Evolutionary conservation across 768 basidiomycete genomes (phyloP), one percentile per base, ranked within the genome.

Genomic region (Neoboletus brunneissimus): DNA sequence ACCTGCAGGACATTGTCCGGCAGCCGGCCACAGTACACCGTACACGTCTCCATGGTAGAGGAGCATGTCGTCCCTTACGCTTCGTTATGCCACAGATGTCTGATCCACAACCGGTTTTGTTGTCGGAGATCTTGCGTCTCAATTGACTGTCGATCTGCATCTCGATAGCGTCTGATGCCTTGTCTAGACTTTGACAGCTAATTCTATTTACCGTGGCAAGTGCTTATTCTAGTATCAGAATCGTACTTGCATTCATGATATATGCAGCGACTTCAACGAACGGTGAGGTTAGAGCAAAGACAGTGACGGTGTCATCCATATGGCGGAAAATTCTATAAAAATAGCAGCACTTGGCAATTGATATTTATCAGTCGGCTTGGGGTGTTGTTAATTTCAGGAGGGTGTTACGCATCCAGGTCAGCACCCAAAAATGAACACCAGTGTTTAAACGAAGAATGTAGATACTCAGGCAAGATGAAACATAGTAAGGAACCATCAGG

Each of bases 141-240:
- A 7, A 62, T 83, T n/a, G 81, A 81, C 37, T 82, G 85, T 85
- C 51, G 64, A 82, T 75, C 23, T 15, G 8, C 22, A 23, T 51
- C 41, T 48, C 35, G 23, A 42, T 20, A 13, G 8, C 47, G 22
- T 48, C 18, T 9, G 31, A 45, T 22, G n/a, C 32, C 20, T 22
- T 9, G 6, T 35, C 23, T 48, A 57, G 20, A 60, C 40, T 27
- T 22, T 20, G 31, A 12, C 20, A 1, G 20, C 12, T 45, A 86
- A 85, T 80, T 15, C 53, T 86, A 7, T 67, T 81, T 5, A 83
- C 83, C 31, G 72, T 87, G 25, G 86, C 84, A 23, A n/a, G 82
- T 32, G 80, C 76, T 0, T 88, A 87, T 68, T 76, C 78, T n/a
- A n/a, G n/a, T 4, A 69, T 79, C 34, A 86, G 86, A 23, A 84